These are phyloP conservation scores for Forsythia suspensa DNA, from an alignment of 257 asterid genomes.

Conservation along the genomic window DNA sequence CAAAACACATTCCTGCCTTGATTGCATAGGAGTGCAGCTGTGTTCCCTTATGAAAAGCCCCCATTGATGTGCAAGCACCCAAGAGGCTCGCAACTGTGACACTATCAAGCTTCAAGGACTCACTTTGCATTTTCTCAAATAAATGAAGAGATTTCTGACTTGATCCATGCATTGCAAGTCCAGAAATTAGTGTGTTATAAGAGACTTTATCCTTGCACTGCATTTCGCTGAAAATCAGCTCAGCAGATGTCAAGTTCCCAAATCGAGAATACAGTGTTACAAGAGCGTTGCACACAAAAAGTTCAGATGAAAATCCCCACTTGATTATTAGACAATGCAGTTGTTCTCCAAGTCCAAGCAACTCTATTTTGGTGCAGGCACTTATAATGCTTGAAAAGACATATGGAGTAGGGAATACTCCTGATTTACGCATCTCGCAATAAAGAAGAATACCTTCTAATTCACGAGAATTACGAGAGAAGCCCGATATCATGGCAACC, in stretches of 20 bases:
- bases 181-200: slow-evolving; percentile 79
- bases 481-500: slow-evolving; percentile 88
- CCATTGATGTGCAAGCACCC: slow-evolving; percentile 58
- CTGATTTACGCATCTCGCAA: slow-evolving; percentile 64
- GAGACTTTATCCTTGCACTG: slow-evolving; percentile 56
- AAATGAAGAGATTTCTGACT: slow-evolving; percentile 56
- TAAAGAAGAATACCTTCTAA: slow-evolving; percentile 58
- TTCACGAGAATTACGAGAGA: slow-evolving; percentile 52
- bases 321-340: slow-evolving; percentile 67
- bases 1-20: slow-evolving; percentile 75
- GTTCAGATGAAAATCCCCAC: slow-evolving; percentile 73
- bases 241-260: slow-evolving; percentile 50
- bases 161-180: slow-evolving; percentile 62
- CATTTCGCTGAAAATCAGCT: slow-evolving; percentile 66
- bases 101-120: slow-evolving; percentile 64
- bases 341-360: slow-evolving; percentile 62
- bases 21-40: slow-evolving; percentile 72
- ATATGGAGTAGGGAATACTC: slow-evolving; percentile 83
- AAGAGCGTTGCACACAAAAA: slow-evolving; percentile 79
- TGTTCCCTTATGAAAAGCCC: slow-evolving; percentile 62
- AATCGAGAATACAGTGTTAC: slow-evolving; percentile 65
- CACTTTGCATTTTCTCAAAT: slow-evolving; percentile 61
- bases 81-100: slow-evolving; percentile 79
- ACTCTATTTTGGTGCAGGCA: slow-evolving; percentile 63
- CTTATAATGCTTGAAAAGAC: slow-evolving; percentile 76